Evolutionary conservation across 2,329 filamentous ascomycete species (phyloP).

Genomic region (Nemania abortiva): DNA sequence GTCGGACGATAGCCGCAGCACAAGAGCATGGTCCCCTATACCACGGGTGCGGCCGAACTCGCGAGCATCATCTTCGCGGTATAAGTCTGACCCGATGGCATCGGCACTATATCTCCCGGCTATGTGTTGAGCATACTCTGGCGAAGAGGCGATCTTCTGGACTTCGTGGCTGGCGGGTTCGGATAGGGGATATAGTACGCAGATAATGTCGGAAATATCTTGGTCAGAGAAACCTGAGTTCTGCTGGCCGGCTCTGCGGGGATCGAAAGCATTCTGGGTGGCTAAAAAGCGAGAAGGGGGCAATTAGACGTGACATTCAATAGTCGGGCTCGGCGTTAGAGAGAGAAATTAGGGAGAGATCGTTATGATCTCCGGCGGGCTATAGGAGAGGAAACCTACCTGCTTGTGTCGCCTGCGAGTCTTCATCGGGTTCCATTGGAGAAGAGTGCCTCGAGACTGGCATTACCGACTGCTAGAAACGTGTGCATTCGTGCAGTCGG

Average conservation of each 20-base stretch:
- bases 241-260: conserved; percentile 80
- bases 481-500: conserved; percentile 45
- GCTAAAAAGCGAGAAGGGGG: conserved; percentile 59
- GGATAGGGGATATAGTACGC: conserved; percentile 85
- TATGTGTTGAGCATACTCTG: conserved; percentile 62
- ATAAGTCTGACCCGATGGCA: conserved; percentile 64
- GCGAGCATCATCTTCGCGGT: conserved; percentile 62
- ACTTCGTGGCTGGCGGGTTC: conserved; percentile 78
- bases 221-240: conserved; percentile 85
- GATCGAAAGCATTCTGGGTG: conserved; percentile 85
- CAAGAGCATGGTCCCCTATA: conserved; percentile 75
- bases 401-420: conserved; percentile 52
- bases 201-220: conserved; percentile 89
- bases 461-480: conserved; percentile 45
- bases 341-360: neutral
- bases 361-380: neutral
- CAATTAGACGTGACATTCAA: conserved; percentile 2
- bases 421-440: conserved; percentile 49
- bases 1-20: conserved; percentile 80
- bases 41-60: conserved; percentile 65
- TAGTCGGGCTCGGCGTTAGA: neutral
- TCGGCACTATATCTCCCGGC: conserved; percentile 63
- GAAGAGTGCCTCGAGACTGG: conserved; percentile 36
- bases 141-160: conserved; percentile 58
- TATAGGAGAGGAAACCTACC: conserved; percentile 41